Conservation (phyloP, 1,284 basidiomycete genomes). For the Papiliotrema laurentii region DNA sequence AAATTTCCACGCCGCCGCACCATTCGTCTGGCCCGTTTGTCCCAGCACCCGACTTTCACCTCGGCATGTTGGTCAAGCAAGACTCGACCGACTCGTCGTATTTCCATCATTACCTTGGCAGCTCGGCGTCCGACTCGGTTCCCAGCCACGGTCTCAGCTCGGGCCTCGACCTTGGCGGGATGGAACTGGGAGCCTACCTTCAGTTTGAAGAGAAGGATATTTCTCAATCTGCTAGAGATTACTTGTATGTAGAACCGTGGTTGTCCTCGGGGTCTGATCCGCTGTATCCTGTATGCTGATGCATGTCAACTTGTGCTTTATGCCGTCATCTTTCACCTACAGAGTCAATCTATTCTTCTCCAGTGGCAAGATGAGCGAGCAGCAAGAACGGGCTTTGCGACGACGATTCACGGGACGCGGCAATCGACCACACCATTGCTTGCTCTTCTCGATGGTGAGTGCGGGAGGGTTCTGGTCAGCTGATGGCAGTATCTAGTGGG, state of each 20-base stretch:
- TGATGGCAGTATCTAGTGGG: slow-evolving; percentile 21
- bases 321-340: not conserved
- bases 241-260: slow-evolving; percentile 16
- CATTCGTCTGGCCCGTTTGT: not conserved
- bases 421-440: slow-evolving; percentile 19
- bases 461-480: too few relatives aligned
- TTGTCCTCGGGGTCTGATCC: not conserved
- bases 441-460: slow-evolving; percentile 27
- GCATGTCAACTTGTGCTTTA: not conserved
- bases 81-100: not conserved
- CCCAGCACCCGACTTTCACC: not conserved
- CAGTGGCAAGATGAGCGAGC: slow-evolving; percentile 22
- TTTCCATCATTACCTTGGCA: not conserved
- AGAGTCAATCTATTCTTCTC: slow-evolving; percentile 31
- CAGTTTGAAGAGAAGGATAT: slow-evolving; percentile 13
- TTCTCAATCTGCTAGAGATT: slow-evolving; percentile 20
- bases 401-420: slow-evolving; percentile 1
- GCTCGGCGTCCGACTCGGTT: not conserved
- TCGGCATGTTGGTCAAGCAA: not conserved
- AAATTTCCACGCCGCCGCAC: not conserved
- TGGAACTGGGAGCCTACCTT: not conserved
- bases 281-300: slow-evolving; percentile 2
- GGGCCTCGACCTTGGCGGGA: too few relatives aligned
- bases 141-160: too few relatives aligned
- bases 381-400: not conserved